Percentiles rank a stretch among this genome's conserved stretches.
Evolutionary conservation across 2,329 filamentous ascomycete species (phyloP).

Genomic region (Exophiala bonariae): DNA sequence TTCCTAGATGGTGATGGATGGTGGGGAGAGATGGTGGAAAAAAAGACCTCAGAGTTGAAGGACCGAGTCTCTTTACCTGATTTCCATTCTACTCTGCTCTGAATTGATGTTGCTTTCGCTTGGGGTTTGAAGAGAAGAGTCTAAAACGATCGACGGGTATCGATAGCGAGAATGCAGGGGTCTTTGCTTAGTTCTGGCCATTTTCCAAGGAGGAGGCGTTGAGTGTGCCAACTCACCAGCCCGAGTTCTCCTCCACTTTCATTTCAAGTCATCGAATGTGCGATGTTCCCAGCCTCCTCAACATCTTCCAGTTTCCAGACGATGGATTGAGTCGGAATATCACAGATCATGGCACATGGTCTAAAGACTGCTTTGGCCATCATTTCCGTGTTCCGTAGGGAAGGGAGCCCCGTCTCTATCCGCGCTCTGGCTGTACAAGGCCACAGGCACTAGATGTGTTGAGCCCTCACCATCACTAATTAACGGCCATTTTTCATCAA

Average conservation of each 20-base stretch:
- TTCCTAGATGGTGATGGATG: too few species aligned
- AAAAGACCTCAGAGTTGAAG: too few species aligned
- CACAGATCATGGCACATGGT: conserved; percentile 14
- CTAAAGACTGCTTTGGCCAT: conserved; percentile 4
- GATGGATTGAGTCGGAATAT: neutral
- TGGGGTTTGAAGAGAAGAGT: too few species aligned
- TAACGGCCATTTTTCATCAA: too few species aligned
- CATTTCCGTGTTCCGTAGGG: conserved; percentile 4
- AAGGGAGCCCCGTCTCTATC: too few species aligned
- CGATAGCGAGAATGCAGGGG: neutral
- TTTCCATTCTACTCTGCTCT: too few species aligned
- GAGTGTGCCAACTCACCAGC: neutral
- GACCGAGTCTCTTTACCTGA: too few species aligned
- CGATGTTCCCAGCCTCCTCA: conserved; percentile 3
- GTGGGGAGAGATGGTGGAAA: too few species aligned
- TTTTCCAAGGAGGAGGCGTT: neutral
- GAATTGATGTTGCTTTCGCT: too few species aligned
- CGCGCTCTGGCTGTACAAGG: too few species aligned
- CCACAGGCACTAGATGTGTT: too few species aligned
- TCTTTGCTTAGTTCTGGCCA: neutral
- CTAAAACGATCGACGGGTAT: neutral
- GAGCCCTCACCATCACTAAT: too few species aligned
- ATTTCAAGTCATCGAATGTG: neutral
- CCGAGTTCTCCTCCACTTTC: neutral
- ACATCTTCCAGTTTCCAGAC: neutral